Evolutionary conservation across 345 rosid genomes (phyloP).

Genomic region (Sisymbrium irio): DNA sequence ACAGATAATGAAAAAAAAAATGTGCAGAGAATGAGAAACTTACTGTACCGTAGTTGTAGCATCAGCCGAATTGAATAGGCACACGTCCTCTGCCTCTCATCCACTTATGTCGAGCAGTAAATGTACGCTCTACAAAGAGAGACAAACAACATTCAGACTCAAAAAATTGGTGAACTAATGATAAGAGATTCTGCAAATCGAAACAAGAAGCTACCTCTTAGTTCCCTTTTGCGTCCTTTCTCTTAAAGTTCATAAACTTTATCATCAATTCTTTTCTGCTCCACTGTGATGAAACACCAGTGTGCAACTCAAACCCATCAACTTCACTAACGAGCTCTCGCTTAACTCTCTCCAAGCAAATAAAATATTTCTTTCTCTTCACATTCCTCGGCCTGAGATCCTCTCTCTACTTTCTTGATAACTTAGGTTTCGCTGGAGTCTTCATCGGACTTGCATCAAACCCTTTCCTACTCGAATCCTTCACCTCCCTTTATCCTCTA

Average conservation of each 20-base stretch:
- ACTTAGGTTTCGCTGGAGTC: constrained; percentile 54
- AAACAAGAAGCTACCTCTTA: constrained; percentile 39
- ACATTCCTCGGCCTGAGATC: constrained; percentile 37
- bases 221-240: constrained; percentile 51
- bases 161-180: no score
- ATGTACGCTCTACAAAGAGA: constrained; percentile 47
- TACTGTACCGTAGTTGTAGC: constrained; percentile 58
- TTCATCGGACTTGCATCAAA: constrained; percentile 33
- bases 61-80: constrained; percentile 67
- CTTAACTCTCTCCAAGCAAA: constrained; percentile 46
- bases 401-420: constrained; percentile 75
- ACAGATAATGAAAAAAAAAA: not conserved
- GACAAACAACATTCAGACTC: not conserved
- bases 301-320: constrained; percentile 60
- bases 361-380: constrained; percentile 50
- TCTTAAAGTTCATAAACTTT: constrained; percentile 46
- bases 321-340: constrained; percentile 47
- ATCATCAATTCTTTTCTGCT: constrained; percentile 58
- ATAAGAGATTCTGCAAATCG: no score
- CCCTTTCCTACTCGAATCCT: constrained; percentile 33
- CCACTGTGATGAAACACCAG: constrained; percentile 50
- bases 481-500: constrained; percentile 49
- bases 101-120: constrained; percentile 62
- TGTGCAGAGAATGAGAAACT: not conserved
- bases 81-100: constrained; percentile 73